phyloP scores from a whole-genome alignment of 495 filamentous ascomycete species.

The Thermothielavioides terrestris region DNA sequence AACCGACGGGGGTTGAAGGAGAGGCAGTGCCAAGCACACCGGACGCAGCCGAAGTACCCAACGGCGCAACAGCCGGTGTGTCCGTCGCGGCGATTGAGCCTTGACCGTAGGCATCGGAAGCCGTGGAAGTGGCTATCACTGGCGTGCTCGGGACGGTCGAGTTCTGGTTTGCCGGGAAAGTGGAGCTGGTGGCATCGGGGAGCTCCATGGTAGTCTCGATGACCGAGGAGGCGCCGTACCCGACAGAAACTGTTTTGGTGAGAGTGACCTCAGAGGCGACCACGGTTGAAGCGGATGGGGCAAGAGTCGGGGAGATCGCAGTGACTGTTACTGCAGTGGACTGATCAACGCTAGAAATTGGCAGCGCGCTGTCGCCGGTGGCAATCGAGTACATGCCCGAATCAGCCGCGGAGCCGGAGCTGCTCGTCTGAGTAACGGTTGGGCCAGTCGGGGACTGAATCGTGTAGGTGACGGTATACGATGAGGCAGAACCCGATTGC shows the following conservation, averaged over 20 bases:
- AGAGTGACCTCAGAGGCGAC: constrained; percentile 18
- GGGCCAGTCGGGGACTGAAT: too few species aligned
- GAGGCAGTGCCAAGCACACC: constrained; percentile 14
- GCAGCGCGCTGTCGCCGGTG: too few species aligned
- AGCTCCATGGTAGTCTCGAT: constrained; percentile 16
- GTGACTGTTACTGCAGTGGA: too few species aligned
- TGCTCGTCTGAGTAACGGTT: too few species aligned
- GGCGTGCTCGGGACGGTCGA: constrained; percentile 9
- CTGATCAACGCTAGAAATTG: too few species aligned
- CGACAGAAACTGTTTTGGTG: constrained; percentile 18
- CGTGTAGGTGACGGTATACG: too few species aligned
- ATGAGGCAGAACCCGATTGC: too few species aligned
- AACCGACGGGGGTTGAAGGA: background rate
- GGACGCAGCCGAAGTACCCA: too few species aligned
- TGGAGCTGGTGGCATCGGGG: constrained; percentile 3
- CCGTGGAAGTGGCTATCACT: constrained; percentile 12
- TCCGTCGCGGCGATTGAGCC: background rate
- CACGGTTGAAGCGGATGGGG: background rate
- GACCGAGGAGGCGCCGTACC: constrained; percentile 12
- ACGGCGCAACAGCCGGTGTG: background rate
- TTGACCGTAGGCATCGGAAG: constrained; percentile 13
- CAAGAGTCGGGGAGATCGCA: background rate
- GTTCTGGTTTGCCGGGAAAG: background rate
- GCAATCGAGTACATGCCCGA: too few species aligned
- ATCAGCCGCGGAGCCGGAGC: too few species aligned